phyloP scores from a whole-genome alignment of 176 grass and related monocot genomes.

The Thalia dealbata region DNA sequence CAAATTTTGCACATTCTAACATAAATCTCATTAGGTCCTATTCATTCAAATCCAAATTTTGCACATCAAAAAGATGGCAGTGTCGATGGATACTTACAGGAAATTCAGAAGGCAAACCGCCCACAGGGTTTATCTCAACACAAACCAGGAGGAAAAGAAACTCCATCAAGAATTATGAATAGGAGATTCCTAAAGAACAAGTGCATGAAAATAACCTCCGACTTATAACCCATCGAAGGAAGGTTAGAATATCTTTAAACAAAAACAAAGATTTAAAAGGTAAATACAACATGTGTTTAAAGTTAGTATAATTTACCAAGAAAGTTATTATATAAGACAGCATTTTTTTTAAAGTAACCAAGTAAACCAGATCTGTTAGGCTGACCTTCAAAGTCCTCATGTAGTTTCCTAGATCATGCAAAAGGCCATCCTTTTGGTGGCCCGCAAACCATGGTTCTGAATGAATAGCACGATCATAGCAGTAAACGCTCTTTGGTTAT shows the following conservation, averaged over 20 bases:
- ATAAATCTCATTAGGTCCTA: too few relatives aligned
- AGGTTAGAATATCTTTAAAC: too few relatives aligned
- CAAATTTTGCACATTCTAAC: constrained; percentile 20
- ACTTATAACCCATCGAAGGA: constrained; percentile 82
- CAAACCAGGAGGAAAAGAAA: constrained; percentile 46
- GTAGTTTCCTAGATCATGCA: constrained; percentile 75
- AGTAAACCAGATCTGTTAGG: not conserved
- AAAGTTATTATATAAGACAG: not conserved
- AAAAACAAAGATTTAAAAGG: too few relatives aligned
- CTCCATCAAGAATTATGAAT: constrained; percentile 4
- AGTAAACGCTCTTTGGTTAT: constrained; percentile 85
- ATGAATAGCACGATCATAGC: constrained; percentile 93
- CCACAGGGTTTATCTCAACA: constrained; percentile 82
- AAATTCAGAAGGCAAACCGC: constrained; percentile 89
- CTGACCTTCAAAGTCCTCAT: constrained; percentile 88
- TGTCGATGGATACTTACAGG: constrained; percentile 49
- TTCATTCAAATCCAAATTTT: too few relatives aligned
- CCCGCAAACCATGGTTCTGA: constrained; percentile 83
- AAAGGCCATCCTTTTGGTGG: constrained; percentile 78
- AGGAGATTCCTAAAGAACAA: not conserved
- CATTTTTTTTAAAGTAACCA: too few relatives aligned
- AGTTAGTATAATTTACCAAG: too few relatives aligned
- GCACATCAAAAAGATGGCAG: constrained; percentile 15
- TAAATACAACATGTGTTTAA: too few relatives aligned
- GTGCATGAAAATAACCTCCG: constrained; percentile 46